A percentile compares a stretch with the other conserved stretches of the same genome.
Evolutionary conservation across 805 yeast species (phyloP).

Genomic region (Maudiozyma saulgeensis): DNA sequence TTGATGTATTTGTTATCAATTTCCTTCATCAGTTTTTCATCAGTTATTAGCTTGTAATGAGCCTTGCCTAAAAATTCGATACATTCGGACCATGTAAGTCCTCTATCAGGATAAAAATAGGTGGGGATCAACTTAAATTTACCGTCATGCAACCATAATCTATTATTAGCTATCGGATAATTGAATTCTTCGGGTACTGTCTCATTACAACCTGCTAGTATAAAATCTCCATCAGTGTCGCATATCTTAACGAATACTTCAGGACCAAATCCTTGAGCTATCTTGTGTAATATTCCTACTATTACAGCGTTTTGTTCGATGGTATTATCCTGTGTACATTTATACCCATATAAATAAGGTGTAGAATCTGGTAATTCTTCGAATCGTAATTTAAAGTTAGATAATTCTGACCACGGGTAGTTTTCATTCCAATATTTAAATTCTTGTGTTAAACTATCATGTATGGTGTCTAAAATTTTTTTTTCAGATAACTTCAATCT

Average conservation of each 20-base stretch:
- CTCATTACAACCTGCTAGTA: conserved; percentile 42
- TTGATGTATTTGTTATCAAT: conserved; percentile 11
- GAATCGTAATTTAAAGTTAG: conserved; percentile 19
- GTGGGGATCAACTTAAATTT: conserved; percentile 34
- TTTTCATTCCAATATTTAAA: conserved; percentile 30
- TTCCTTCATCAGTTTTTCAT: conserved; percentile 14
- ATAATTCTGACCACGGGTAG: conserved; percentile 36
- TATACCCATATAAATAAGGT: conserved; percentile 23
- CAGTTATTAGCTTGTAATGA: conserved; percentile 28
- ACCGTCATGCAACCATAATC: conserved; percentile 45
- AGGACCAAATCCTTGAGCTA: conserved; percentile 23
- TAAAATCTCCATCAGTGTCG: conserved; percentile 50
- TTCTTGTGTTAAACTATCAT: conserved; percentile 4
- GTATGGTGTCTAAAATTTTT: not conserved
- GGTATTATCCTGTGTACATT: conserved; percentile 35
- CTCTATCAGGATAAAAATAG: conserved; percentile 27
- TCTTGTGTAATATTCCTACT: conserved; percentile 31
- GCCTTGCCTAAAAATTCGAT: conserved; percentile 32
- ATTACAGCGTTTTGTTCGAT: conserved; percentile 39
- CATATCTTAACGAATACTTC: conserved; percentile 36
- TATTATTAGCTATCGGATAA: conserved; percentile 34
- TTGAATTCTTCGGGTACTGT: conserved; percentile 37
- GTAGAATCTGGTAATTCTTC: conserved; percentile 5
- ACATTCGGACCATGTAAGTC: conserved; percentile 33
- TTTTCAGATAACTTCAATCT: conserved; percentile 5